These are phyloP conservation scores for Alternaria sp. DNA, from an alignment of 2,329 filamentous ascomycete genomes.

Conservation along the genomic window DNA sequence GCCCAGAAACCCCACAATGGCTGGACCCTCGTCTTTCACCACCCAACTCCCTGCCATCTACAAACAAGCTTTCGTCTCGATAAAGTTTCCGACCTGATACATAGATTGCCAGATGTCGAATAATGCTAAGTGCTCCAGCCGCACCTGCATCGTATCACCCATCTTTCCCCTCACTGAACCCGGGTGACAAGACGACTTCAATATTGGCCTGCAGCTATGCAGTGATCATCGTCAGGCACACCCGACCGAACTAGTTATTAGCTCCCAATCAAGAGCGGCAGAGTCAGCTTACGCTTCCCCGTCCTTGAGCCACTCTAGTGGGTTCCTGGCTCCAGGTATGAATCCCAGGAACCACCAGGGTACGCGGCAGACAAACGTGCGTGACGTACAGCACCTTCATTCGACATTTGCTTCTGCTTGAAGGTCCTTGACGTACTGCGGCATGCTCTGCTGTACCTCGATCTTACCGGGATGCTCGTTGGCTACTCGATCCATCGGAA, in stretches of 20 bases:
- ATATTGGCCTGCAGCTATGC: constrained; percentile 1
- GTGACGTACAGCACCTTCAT: constrained; percentile 21
- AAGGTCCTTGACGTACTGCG: constrained; percentile 1
- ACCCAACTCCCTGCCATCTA: not conserved
- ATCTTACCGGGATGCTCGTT: not conserved
- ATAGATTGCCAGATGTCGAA: not conserved
- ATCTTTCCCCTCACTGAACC: not conserved
- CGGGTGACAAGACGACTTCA: not conserved
- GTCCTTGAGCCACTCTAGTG: not conserved
- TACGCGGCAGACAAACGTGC: constrained; percentile 4
- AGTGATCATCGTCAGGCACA: constrained; percentile 6
- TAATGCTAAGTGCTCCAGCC: not conserved
- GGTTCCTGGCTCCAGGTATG: constrained; percentile 1
- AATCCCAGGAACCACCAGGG: not conserved
- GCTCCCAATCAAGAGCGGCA: not conserved
- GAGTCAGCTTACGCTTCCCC: not conserved
- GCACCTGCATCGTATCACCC: not conserved
- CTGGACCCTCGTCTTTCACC: constrained; percentile 1
- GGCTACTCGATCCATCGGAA: not conserved
- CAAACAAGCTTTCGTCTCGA: not conserved
- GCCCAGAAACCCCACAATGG: constrained; percentile 1
- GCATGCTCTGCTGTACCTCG: constrained; percentile 1
- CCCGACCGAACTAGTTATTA: not conserved
- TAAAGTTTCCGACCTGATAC: not conserved
- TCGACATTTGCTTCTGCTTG: constrained; percentile 1